Evolutionary conservation across 306 rosid species (phyloP), one percentile per base, ranked within the genome.

Genomic region (Carpinus fangiana): DNA sequence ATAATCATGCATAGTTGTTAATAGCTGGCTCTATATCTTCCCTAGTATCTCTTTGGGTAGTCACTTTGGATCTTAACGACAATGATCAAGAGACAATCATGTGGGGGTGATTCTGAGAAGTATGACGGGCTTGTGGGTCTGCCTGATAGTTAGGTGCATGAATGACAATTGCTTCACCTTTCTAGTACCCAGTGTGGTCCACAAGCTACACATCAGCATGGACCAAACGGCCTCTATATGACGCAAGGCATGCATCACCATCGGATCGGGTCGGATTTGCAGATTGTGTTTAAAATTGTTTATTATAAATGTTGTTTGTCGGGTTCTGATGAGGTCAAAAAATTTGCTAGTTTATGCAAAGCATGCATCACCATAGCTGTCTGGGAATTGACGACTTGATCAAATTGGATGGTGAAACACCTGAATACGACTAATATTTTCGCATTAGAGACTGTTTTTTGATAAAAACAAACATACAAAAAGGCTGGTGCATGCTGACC

Each of bases 1-100:
- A 50, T 64, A 70, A 76, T 80, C 77, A 81, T 78, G 88, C 94
- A 85, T 88, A 89, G 98, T 86, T 94, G 98, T 92, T 86, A 77
- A 78, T 87, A 87, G 96, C 98, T 94, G 98, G 91, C 84, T 75
- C 84, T 75, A 48, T 68, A 81, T 74, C 73, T 79, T 72, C 77
- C 69, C 8, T 75, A 54, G 77, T 73, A 64, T 81, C 84, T 45
- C 70, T 80, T 80, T 82, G 68, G 55, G 61, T 70, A 23, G 69
- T 76, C 76, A 73, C 82, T 78, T 82, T 69, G 74, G 85, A 82
- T 83, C 83, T 76, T 77, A 77, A 61, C 48, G 86, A 76, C 83
- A 84, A 77, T 61, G 52, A 79, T 71, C 36, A 41, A 73, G 16
- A 54, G 80, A 71, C 83, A 43, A 76, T 82, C 88, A 90, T 83